Percentiles rank a stretch among this genome's conserved stretches.
phyloP scores from a whole-genome alignment of 139 green algal species.

The Marvania coccoides region DNA sequence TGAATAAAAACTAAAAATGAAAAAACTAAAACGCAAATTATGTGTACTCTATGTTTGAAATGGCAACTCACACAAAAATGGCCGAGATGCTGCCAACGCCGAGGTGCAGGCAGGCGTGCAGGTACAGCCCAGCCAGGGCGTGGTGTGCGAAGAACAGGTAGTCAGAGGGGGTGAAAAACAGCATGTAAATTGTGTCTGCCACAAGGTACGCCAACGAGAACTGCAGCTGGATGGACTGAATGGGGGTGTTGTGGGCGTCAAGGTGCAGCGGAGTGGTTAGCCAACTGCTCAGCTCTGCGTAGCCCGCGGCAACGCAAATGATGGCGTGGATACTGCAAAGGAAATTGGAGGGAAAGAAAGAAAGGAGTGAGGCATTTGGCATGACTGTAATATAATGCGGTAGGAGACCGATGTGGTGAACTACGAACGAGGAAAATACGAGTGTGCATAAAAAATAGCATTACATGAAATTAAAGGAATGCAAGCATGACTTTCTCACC shows the following conservation, averaged over 20 bases:
- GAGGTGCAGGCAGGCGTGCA: slow-evolving; percentile 2
- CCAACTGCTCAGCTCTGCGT: background rate
- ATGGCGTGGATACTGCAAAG: background rate
- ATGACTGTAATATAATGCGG: too few relatives aligned
- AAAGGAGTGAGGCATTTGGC: background rate
- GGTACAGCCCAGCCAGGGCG: slow-evolving; percentile 14
- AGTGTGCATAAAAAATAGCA: too few relatives aligned
- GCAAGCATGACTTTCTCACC: too few relatives aligned
- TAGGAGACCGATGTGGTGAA: too few relatives aligned
- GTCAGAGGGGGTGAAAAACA: slow-evolving; percentile 12
- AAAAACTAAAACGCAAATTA: background rate
- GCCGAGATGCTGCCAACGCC: background rate
- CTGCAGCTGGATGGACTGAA: slow-evolving; percentile 17
- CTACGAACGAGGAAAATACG: too few relatives aligned
- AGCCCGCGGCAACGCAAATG: background rate
- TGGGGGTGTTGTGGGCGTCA: background rate
- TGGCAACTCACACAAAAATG: background rate
- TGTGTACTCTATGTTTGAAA: background rate
- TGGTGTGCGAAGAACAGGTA: slow-evolving; percentile 26
- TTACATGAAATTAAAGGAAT: too few relatives aligned
- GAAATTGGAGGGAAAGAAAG: background rate
- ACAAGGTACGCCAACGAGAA: slow-evolving; percentile 27
- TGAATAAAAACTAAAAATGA: background rate
- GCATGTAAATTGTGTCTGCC: slow-evolving; percentile 20
- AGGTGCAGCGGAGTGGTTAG: background rate